Evolutionary conservation across 345 rosid genomes (phyloP), one percentile per base, ranked within the genome.

Genomic region (Bruguiera sexangula): DNA sequence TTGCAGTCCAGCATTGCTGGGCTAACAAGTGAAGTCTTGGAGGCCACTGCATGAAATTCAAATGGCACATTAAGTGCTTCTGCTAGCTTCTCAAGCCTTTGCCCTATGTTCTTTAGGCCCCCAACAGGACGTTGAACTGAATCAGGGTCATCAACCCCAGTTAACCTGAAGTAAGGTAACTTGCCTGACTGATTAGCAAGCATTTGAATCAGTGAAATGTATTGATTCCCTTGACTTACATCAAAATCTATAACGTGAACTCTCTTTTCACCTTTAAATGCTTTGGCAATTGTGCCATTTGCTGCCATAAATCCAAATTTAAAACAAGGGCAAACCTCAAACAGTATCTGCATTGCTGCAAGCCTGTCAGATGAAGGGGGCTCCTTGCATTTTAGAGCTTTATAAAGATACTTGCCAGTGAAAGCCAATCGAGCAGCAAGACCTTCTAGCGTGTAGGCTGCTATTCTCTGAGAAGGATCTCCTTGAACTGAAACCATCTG

Each of bases 401-500:
- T 90, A 76, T 95, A 95, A 18, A 95, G 88, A 62, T 71, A 86
- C 69, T 83, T 95, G 24, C 99, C 99, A 26, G 99, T 92, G 46
- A 86, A 80, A 74, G 97, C 96, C 89, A 95, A 83, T 55, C 93
- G 87, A 60, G 99, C 99, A 22, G 96, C 99, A 70, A 95, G 86
- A 62, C 99, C 97, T 86, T 95, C 99, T 6, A 90, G 91, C 98
- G 92, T 92, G 86, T 95, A 95, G 52, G 99, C 99, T 1, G 99
- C 98, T 5, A 90, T 88, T 76, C 99, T 87, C 82, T 87, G 88
- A 37, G 93, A 79, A 37, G 99, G 99, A 32, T 92, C 97, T 69
- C 99, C 99, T 72, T 92, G 99, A 70, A 95, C 82, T 2, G 98
- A 95, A 43, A 92, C 99, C 60, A 78, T 70, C 69, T 83, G 89